A percentile compares a stretch with the other conserved stretches of the same genome.
These are phyloP conservation scores for Leccinum fuscescens DNA, from an alignment of 1,284 basidiomycete genomes.

Conservation along the genomic window DNA sequence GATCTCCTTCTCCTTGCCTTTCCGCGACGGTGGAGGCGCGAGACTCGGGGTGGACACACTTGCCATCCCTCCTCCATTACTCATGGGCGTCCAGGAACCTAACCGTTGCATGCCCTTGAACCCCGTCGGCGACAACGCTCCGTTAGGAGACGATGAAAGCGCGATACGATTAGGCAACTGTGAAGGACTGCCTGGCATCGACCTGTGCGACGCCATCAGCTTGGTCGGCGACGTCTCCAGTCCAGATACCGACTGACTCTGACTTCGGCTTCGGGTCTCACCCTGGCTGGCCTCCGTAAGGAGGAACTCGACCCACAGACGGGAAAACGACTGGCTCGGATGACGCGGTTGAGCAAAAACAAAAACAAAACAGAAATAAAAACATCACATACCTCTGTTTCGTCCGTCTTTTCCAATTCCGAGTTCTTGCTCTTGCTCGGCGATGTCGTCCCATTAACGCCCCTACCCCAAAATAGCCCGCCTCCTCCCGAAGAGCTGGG, in stretches of 20 bases:
- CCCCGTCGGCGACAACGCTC: slow-evolving; percentile 33
- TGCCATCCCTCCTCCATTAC: slow-evolving; percentile 40
- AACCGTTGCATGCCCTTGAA: slow-evolving; percentile 44
- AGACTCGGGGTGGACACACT: slow-evolving; percentile 54
- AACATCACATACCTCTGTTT: slow-evolving; percentile 59
- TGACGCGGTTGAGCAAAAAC: background rate
- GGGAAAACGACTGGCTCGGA: slow-evolving; percentile 83
- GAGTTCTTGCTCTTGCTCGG: slow-evolving; percentile 44
- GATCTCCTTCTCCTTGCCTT: slow-evolving; percentile 48
- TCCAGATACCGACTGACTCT: slow-evolving; percentile 4
- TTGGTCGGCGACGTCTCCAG: slow-evolving; percentile 33
- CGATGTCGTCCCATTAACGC: slow-evolving; percentile 32
- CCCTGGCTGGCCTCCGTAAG: slow-evolving; percentile 82
- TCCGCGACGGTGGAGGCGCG: slow-evolving; percentile 40
- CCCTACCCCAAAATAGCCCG: slow-evolving; percentile 49
- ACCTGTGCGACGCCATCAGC: slow-evolving; percentile 35
- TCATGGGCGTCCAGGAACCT: slow-evolving; percentile 43
- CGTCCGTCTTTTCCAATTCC: slow-evolving; percentile 71
- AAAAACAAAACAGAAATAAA: background rate
- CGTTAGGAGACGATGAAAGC: slow-evolving; percentile 15
- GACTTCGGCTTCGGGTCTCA: slow-evolving; percentile 24
- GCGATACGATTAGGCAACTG: slow-evolving; percentile 25
- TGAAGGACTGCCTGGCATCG: slow-evolving; percentile 53
- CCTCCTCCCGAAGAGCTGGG: slow-evolving; percentile 18
- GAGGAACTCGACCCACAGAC: slow-evolving; percentile 93